Percentiles rank a stretch among this genome's conserved stretches.
Evolutionary conservation across 257 asterid species (phyloP).

Genomic region (Scutellaria galericulata): DNA sequence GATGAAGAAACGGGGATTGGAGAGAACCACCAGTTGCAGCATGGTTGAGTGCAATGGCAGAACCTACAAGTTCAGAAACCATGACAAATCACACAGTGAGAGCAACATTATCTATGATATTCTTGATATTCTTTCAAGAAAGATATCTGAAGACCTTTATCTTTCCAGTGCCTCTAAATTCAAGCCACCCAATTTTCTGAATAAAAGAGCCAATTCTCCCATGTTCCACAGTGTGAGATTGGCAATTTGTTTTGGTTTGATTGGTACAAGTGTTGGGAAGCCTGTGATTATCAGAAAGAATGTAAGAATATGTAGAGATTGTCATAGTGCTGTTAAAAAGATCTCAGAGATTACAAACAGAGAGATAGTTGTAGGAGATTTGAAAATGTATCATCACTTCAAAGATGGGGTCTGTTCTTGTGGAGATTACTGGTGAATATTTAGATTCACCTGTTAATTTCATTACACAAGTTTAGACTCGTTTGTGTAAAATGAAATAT

Average conservation of each 20-base stretch:
- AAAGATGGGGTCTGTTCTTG: constrained; percentile 64
- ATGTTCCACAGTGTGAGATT: constrained; percentile 62
- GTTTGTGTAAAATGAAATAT: no score
- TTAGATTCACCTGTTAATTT: no score
- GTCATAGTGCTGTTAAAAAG: constrained; percentile 59
- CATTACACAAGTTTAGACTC: no score
- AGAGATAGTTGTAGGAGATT: constrained; percentile 65
- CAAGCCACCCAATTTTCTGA: constrained; percentile 40
- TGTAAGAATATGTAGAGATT: constrained; percentile 60
- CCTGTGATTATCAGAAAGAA: constrained; percentile 66
- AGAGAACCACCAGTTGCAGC: constrained; percentile 51
- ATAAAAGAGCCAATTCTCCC: constrained; percentile 38
- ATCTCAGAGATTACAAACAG: constrained; percentile 55
- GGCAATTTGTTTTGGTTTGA: constrained; percentile 65
- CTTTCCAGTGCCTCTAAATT: constrained; percentile 31
- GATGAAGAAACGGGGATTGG: constrained; percentile 58
- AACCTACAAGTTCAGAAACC: constrained; percentile 49
- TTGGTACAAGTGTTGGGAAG: constrained; percentile 50
- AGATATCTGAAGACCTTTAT: constrained; percentile 37
- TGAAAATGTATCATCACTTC: constrained; percentile 66
- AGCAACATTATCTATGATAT: constrained; percentile 40
- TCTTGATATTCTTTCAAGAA: constrained; percentile 51
- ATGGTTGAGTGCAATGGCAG: constrained; percentile 46
- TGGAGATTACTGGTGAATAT: constrained; percentile 72
- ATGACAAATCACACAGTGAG: constrained; percentile 46